Evolutionary conservation across 2,329 filamentous ascomycete species (phyloP), one percentile per base, ranked within the genome.

Genomic region (Berkeleyomyces rouxiae): DNA sequence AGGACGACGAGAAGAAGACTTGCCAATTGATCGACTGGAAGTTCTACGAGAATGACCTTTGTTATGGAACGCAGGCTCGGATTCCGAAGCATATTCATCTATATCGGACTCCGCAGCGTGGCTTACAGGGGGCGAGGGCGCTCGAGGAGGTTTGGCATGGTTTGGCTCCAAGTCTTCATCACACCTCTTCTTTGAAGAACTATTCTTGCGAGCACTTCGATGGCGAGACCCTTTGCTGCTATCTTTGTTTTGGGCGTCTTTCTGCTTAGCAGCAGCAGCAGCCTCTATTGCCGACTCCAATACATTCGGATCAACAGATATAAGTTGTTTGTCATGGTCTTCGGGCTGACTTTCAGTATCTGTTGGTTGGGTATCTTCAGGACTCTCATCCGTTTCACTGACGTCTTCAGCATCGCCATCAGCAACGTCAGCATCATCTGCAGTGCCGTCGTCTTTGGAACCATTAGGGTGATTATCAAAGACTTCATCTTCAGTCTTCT

Each of bases 1-100:
- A 36, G 61, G 61, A 4, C 57, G 47, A n/a, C 60, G 53, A 3
- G 51, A 43, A 7, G 59, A 51, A 7, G 59, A 55, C 16, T 58
- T 49, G 6, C 60, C 60, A 13, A n/a, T 59, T 3, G 58, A 64
- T n/a, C 62, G 62, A 49, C 42, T 58, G 11, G 58, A 61, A 33
- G 60, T 55, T 58, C 46, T 59, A n/a, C 63, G 59, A 13, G 44
- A 42, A 42, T 64, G 60, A 7, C 43, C n/a, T 10, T 62, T 62
- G n/a, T n/a, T 62, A 10, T 31, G 42, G 49, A 13, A 36, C 42
- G 23, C 10, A 43, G 58, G 10, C 43, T 64, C 62, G 1, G 62
- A 64, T n/a, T 61, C 58, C 5, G 58, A 61, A 10, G 51, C 49
- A 42, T 47, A 49, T 23, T n/a, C 42, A 16, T 47, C 13, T 2